Base-by-base conservation (phyloP, 306 rosid species). In the Clitoria ternatea region DNA sequence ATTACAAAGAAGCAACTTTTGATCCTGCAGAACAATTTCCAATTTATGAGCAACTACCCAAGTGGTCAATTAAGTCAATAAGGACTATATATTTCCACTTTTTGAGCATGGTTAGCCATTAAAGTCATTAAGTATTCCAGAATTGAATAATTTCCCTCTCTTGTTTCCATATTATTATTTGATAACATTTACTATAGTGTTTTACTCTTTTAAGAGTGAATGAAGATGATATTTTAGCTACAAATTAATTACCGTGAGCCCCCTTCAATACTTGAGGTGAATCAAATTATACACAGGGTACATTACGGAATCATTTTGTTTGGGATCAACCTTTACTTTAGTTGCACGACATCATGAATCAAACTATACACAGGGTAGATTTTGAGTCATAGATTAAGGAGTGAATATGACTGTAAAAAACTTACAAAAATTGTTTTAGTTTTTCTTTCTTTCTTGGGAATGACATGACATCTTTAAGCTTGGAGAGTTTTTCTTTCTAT, bases 381-480 rank as follows among this genome's bases (percentile, higher is more conserved):
- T 77, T 49, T 48, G 40, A 49, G 12, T 77, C 80, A 59, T 29
- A 18, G 18, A n/a, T 67, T 57, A 48, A 60, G 49, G 15, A 47
- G 50, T 18, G 35, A 42, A 69, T n/a, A n/a, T 40, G 40, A 36
- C 26, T 27, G 59, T 54, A 32, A 13, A 69, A 30, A 39, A 26
- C 1, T 36, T 3, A 14, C 10, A 47, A 56, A 64, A 43, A 10
- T n/a, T 40, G n/a, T 30, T 20, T 13, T 39, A 17, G 37, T 19
- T 40, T 5, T 15, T 24, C 27, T 39, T 49, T 50, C 29, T 73
- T n/a, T n/a, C n/a, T n/a, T n/a, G n/a, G n/a, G n/a, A n/a, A n/a
- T n/a, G n/a, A n/a, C n/a, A n/a, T n/a, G n/a, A n/a, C n/a, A n/a
- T n/a, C n/a, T n/a, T n/a, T 39, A 6, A 5, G 3, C 33, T 69